phyloP scores from a whole-genome alignment of 192 early-diverging fungal species.

The Entomortierella beljakovae region DNA sequence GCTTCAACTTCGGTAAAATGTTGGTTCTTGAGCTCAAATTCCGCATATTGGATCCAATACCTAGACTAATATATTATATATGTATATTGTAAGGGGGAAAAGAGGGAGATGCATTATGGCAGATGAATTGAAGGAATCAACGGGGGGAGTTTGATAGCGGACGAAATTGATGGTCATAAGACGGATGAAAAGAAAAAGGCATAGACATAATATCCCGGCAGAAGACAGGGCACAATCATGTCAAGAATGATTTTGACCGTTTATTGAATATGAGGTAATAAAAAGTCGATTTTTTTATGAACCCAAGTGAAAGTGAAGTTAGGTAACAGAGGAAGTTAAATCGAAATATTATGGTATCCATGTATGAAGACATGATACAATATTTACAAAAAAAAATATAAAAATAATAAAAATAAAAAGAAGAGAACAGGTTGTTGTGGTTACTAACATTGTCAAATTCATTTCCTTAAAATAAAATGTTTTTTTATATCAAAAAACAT shows the following conservation, averaged over 20 bases:
- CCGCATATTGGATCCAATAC: constrained; percentile 83
- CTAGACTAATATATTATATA: constrained; percentile 58
- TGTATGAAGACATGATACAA: background rate
- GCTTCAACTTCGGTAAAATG: constrained; percentile 82
- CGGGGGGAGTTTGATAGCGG: no score
- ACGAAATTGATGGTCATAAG: constrained; percentile 16
- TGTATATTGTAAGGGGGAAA: background rate
- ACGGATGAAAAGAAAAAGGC: background rate
- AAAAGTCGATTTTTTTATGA: constrained; percentile 1
- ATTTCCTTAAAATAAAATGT: no score
- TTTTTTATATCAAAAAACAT: no score
- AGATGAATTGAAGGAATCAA: no score
- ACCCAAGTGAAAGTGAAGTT: background rate
- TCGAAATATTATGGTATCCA: background rate
- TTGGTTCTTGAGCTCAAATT: constrained; percentile 83
- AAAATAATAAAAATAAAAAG: constrained; percentile 16
- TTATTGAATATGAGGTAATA: constrained; percentile 25
- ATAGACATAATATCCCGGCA: constrained; percentile 21
- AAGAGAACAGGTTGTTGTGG: constrained; percentile 13
- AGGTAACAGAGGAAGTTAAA: background rate
- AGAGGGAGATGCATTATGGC: background rate
- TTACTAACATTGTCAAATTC: constrained; percentile 17
- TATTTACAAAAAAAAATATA: constrained; percentile 16
- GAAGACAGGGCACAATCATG: constrained; percentile 19
- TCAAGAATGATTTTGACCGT: constrained; percentile 8